Evolutionary conservation across 2,329 filamentous ascomycete genomes (phyloP).

Genomic region (Xylariomycetidae sp.): DNA sequence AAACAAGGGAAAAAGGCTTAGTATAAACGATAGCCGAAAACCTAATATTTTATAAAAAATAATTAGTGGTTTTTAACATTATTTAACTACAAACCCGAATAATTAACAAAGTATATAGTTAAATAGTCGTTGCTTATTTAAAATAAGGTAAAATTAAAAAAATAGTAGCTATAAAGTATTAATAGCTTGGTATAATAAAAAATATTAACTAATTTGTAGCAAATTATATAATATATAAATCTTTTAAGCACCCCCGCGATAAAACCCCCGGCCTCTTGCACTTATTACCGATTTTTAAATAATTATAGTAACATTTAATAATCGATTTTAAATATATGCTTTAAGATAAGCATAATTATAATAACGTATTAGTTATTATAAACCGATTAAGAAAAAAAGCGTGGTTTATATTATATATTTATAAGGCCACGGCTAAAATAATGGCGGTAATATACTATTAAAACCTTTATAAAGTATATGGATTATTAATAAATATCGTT

Average conservation of each 20-base stretch:
- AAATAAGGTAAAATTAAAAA: neutral
- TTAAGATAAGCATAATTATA: constrained; percentile 1
- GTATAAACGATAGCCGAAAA: too few species aligned
- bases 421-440: neutral
- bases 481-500: constrained; percentile 1
- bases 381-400: constrained; percentile 1
- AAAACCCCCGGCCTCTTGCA: neutral
- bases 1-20: neutral
- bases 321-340: constrained; percentile 3
- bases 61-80: neutral
- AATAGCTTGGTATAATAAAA: constrained; percentile 2
- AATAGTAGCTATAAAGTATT: neutral
- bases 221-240: neutral
- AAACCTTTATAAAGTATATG: neutral
- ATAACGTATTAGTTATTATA: constrained; percentile 1
- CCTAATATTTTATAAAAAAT: constrained; percentile 2
- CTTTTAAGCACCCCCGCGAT: neutral
- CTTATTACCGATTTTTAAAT: neutral
- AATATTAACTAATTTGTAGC: neutral
- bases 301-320: constrained; percentile 1
- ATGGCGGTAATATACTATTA: constrained; percentile 1
- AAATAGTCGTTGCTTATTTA: neutral
- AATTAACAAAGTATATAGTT: neutral
- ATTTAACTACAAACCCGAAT: neutral
- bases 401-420: constrained; percentile 1